Evolutionary conservation across 139 green algal genomes (phyloP), one percentile per base, ranked within the genome.

Genomic region (Micromonas pusilla): DNA sequence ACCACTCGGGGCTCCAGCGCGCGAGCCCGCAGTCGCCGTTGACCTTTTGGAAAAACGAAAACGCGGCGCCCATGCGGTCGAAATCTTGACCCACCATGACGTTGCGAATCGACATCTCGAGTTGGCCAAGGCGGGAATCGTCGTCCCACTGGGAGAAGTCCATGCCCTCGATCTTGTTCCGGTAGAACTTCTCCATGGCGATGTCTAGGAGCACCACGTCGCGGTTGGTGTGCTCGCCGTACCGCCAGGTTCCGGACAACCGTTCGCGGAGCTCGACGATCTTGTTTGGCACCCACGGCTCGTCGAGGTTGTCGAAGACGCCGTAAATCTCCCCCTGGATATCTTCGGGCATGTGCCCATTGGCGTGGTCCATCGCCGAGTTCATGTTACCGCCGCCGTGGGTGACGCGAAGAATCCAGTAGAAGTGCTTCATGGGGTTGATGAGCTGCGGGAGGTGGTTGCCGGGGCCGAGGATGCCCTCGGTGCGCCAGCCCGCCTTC

Each of bases 131-230:
- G 31, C 33, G 25, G 20, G 28, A 28, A 30, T 79, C 62, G 32
- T 28, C 9, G 57, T 32, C 21, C 73, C 62, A 53, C 34, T 28
- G 65, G 19, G 30, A 60, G 72, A 82, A 81, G 79, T 96, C 89
- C 5, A 79, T 83, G 20, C 83, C 79, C 82, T 95, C 91, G 9
- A 97, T 68, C n/a, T 78, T 77, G n/a, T 86, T 79, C 4, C 93
- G 79, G 80, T 95, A 91, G 86, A 89, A 96, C 76, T 76, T 86
- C 77, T 97, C 93, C 52, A 97, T 85, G 0, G 92, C 87, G 52
- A 96, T 91, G 88, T 97, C 93, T 45, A 97, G 88, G 81, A 97
- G 87, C 71, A 96, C 76, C 66, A 95, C 80, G 83, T 97, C 92
- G 28, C 93, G 85, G 0, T 73, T 74, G 2, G 71, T 23, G 23